Evolutionary conservation across 305 asterid species (phyloP), one percentile per base, ranked within the genome.

Genomic region (Plantago coronopus): DNA sequence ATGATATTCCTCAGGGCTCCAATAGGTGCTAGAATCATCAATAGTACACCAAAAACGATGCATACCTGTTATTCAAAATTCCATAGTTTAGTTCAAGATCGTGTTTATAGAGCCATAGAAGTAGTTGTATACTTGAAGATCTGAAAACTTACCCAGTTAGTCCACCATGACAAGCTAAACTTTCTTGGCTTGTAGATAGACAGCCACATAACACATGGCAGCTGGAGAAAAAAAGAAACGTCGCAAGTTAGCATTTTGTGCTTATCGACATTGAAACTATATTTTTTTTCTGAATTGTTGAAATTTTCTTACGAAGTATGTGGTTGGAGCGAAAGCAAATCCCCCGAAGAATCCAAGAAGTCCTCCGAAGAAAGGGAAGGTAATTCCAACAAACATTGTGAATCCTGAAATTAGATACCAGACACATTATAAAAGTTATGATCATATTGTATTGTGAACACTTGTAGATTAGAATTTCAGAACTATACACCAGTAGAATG

Each of bases 281-380:
- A 3, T 3, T 38, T 14, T 38, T 38, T 38, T 38, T 38, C 13
- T 10, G 17, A 47, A 48, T 18, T 49, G 18, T 48, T 48, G 27
- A 10, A 34, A n/a, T 56, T 56, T 66, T 59, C 96, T 87, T 76
- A 87, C 95, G 12, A 87, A 90, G 81, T 83, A 90, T 47, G 97
- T 85, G 18, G 96, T 87, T 40, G 97, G 97, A 3, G 95, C 95
- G 54, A 87, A 90, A 25, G 96, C 94, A 62, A 89, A 87, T 38
- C 97, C 97, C 56, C 97, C 97, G 7, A 89, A 84, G 69, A 89
- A 86, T 45, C 90, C 89, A 6, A 89, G 84, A 54, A 89, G 95
- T 7, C 88, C 91, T 0, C 97, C 83, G 13, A 85, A 87, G 86
- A 87, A 90, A 47, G 96, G 96, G 81, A 90, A 80, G 40, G 86